phyloP scores from a whole-genome alignment of 345 rosid genomes.

The Excoecaria cochinchinensis region DNA sequence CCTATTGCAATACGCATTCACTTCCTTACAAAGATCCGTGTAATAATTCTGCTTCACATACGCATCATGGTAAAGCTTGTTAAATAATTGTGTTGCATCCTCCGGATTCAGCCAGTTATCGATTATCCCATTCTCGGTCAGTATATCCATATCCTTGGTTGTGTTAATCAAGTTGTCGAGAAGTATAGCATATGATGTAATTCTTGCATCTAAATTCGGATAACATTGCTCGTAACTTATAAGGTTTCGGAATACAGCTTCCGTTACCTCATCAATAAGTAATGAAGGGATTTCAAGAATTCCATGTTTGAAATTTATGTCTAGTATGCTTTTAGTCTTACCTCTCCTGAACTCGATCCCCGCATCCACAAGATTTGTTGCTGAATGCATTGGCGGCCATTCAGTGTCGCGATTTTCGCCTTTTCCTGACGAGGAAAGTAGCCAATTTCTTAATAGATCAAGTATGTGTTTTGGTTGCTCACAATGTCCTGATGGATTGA shows the following conservation, averaged over 20 bases:
- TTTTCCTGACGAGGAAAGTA: not conserved
- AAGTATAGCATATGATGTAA: conserved; percentile 22
- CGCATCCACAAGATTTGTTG: conserved; percentile 7
- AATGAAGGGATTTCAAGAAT: conserved; percentile 17
- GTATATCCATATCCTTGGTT: conserved; percentile 10
- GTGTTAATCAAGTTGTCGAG: conserved; percentile 17
- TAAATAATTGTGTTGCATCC: conserved; percentile 23
- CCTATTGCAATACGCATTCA: not conserved
- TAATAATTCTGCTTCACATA: not conserved
- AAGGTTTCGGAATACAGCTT: conserved; percentile 20
- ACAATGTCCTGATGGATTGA: not conserved
- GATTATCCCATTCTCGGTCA: conserved; percentile 3
- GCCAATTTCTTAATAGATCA: conserved; percentile 5
- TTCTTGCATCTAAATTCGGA: not conserved
- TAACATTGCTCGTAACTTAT: conserved; percentile 21
- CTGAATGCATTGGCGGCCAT: conserved; percentile 13
- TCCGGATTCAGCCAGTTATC: conserved; percentile 20
- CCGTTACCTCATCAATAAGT: conserved; percentile 16
- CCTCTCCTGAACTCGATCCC: conserved; percentile 5
- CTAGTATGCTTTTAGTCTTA: not conserved
- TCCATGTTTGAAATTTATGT: conserved; percentile 11
- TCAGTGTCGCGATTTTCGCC: rapidly evolving
- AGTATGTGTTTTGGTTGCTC: conserved; percentile 18
- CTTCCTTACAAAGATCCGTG: not conserved
- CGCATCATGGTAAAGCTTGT: conserved; percentile 21